phyloP scores from a whole-genome alignment of 805 yeast species.

The Starmerella asiatica region DNA sequence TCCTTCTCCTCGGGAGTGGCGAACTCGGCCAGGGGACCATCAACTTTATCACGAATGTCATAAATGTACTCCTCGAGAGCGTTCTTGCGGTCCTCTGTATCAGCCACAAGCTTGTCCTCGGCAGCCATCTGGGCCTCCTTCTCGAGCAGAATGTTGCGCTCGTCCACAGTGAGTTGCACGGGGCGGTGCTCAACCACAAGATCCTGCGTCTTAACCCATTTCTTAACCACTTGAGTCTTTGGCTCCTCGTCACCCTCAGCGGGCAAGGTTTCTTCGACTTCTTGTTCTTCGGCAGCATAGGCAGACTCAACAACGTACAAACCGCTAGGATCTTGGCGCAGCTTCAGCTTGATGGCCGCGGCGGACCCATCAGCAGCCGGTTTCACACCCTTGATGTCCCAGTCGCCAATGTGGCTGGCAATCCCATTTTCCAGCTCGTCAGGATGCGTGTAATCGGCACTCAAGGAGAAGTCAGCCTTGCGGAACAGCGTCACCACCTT shows the following conservation, averaged over 20 bases:
- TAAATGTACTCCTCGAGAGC: conserved; percentile 97
- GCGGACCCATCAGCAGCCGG: conserved; percentile 47
- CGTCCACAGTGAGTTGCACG: conserved; percentile 43
- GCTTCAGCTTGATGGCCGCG: conserved; percentile 79
- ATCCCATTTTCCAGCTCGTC: conserved; percentile 60
- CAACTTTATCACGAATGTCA: conserved; percentile 92
- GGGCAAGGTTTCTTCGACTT: conserved; percentile 79
- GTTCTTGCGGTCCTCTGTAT: conserved; percentile 97
- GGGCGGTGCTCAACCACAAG: conserved; percentile 49
- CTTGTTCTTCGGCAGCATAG: conserved; percentile 82
- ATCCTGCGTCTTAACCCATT: conserved; percentile 81
- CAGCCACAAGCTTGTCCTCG: conserved; percentile 92
- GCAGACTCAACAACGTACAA: conserved; percentile 89
- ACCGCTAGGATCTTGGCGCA: conserved; percentile 95
- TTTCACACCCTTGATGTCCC: conserved; percentile 77
- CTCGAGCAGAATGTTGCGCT: conserved; percentile 56
- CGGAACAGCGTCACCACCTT: conserved; percentile 91
- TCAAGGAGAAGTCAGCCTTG: conserved; percentile 71
- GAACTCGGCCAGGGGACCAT: conserved; percentile 75
- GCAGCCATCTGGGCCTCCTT: conserved; percentile 70
- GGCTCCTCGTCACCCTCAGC: conserved; percentile 50
- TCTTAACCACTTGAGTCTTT: conserved; percentile 78
- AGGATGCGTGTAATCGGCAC: conserved; percentile 72
- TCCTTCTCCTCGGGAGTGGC: conserved; percentile 85
- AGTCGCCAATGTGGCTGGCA: conserved; percentile 53